phyloP scores from a whole-genome alignment of 768 basidiomycete genomes.

The Porphyrellus cyaneotinctus region DNA sequence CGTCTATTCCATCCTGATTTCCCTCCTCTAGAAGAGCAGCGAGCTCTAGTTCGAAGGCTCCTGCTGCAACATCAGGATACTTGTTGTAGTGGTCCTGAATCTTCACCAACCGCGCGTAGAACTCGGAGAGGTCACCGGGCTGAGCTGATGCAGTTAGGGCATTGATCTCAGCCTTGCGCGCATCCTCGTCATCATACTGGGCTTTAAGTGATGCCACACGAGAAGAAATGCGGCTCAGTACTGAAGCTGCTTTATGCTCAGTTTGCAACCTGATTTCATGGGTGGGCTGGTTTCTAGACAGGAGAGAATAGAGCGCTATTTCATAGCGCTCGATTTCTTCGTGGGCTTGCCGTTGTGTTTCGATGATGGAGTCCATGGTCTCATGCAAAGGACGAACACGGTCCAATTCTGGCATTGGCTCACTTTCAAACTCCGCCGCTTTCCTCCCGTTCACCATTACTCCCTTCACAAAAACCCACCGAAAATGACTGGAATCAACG shows the following conservation, averaged over 20 bases:
- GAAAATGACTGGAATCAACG: conserved; percentile 77
- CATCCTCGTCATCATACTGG: conserved; percentile 74
- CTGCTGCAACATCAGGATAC: conserved; percentile 86
- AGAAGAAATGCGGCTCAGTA: conserved; percentile 79
- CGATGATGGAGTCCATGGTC: conserved; percentile 90
- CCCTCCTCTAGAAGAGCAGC: conserved; percentile 76
- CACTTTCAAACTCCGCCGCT: conserved; percentile 54
- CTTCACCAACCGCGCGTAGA: conserved; percentile 93
- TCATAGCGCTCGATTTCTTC: conserved; percentile 95
- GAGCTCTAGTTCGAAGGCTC: conserved; percentile 80
- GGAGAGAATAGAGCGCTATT: conserved; percentile 75
- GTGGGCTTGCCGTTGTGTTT: conserved; percentile 92
- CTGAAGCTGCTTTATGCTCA: conserved; percentile 86
- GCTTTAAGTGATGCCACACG: conserved; percentile 61
- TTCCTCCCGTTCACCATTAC: conserved; percentile 29
- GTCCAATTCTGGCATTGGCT: neutral
- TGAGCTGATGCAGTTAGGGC: conserved; percentile 54
- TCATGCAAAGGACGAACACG: neutral
- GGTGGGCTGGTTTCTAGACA: conserved; percentile 60
- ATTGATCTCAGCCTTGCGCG: conserved; percentile 64
- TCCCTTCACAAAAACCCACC: conserved; percentile 32
- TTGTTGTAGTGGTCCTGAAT: conserved; percentile 95
- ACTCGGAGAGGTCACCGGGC: conserved; percentile 81
- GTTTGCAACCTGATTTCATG: conserved; percentile 67
- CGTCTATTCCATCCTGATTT: conserved; percentile 62